phyloP scores from a whole-genome alignment of 1,139 yeast genomes.

The Scheffersomyces quercinus region DNA sequence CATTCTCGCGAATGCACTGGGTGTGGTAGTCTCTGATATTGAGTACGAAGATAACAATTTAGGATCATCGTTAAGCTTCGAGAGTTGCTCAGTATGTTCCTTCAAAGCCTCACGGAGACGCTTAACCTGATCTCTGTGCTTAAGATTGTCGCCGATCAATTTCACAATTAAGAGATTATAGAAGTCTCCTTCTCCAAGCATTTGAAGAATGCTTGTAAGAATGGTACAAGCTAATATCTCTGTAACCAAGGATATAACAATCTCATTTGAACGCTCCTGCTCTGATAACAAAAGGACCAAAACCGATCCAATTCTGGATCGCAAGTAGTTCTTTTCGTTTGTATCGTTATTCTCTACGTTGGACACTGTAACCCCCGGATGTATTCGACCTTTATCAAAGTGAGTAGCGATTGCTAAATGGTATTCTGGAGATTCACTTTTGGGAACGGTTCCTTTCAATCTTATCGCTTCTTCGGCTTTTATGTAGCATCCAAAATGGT shows the following conservation, averaged over 20 bases:
- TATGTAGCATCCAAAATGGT: constrained; percentile 58
- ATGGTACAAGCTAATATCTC: constrained; percentile 62
- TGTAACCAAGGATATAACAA: constrained; percentile 51
- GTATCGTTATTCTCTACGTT: constrained; percentile 40
- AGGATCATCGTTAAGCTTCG: not conserved
- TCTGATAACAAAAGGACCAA: constrained; percentile 53
- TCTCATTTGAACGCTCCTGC: constrained; percentile 50
- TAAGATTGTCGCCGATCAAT: constrained; percentile 63
- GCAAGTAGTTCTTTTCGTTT: constrained; percentile 55
- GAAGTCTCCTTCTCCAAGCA: constrained; percentile 73
- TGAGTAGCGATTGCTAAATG: constrained; percentile 61
- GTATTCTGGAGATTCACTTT: constrained; percentile 24
- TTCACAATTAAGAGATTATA: constrained; percentile 68
- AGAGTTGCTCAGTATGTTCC: constrained; percentile 49
- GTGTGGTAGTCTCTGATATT: constrained; percentile 28
- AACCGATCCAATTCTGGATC: constrained; percentile 41
- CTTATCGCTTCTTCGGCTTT: constrained; percentile 51
- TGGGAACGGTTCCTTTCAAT: constrained; percentile 13
- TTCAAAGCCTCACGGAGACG: constrained; percentile 70
- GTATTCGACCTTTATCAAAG: constrained; percentile 59
- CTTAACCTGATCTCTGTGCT: constrained; percentile 75
- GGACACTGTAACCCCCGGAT: constrained; percentile 55
- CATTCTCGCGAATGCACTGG: constrained; percentile 38
- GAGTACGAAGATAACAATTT: constrained; percentile 2
- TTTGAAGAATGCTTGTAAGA: constrained; percentile 48